phyloP scores from a whole-genome alignment of 306 rosid species.

The Quercus engelmannii region DNA sequence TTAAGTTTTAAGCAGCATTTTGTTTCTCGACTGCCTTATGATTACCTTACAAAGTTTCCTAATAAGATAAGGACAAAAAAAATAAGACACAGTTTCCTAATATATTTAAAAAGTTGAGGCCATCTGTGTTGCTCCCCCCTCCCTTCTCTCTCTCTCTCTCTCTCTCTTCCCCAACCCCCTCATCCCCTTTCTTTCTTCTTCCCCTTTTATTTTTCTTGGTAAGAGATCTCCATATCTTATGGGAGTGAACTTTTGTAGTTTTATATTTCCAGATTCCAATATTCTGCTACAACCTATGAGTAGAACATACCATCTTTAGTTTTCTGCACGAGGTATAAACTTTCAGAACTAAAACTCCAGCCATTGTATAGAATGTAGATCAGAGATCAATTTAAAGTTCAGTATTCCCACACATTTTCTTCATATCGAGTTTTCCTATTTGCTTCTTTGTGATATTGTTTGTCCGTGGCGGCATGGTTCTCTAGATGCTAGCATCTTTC shows the following conservation, averaged over 20 bases:
- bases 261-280: background rate
- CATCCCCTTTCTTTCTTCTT: no score
- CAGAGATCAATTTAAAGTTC: background rate
- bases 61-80: background rate
- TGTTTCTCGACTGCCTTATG: background rate
- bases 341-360: background rate
- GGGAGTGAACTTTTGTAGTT: background rate
- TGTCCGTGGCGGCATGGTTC: slow-evolving; percentile 19
- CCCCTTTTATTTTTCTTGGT: background rate
- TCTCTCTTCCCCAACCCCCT: background rate
- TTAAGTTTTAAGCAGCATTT: background rate
- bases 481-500: slow-evolving; percentile 70
- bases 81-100: no score
- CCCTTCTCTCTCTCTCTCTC: background rate
- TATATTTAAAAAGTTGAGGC: background rate
- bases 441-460: slow-evolving; percentile 14
- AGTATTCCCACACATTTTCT: background rate
- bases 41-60: background rate
- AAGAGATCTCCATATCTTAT: background rate
- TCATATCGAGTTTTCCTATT: background rate
- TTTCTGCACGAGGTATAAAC: background rate
- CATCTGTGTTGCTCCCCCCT: background rate
- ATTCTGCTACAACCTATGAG: background rate
- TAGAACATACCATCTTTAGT: background rate
- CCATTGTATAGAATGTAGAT: background rate